A percentile compares a stretch with the other conserved stretches of the same genome.
phyloP scores from a whole-genome alignment of 495 filamentous ascomycete genomes.

The Bathelium albidoporum region DNA sequence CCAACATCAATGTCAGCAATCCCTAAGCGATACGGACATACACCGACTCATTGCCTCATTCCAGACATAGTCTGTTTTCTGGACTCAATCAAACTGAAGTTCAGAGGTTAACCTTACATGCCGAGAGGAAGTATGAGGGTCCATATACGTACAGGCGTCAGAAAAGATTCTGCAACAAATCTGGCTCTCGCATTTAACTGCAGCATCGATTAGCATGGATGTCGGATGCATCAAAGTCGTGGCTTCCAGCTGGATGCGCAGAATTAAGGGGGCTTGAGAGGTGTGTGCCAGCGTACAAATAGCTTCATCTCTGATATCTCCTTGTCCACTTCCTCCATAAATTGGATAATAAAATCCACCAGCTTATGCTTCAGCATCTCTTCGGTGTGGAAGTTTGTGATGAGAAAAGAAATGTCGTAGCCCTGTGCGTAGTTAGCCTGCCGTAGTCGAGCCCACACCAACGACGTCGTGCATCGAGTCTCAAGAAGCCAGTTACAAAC shows the following conservation, averaged over 20 bases:
- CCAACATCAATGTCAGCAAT: not conserved
- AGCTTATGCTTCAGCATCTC: conserved; percentile 97
- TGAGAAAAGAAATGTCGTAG: conserved; percentile 97
- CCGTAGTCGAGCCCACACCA: not conserved
- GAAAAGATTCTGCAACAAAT: conserved; percentile 95
- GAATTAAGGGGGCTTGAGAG: not conserved
- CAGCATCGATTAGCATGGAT: not conserved
- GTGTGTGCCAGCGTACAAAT: conserved; percentile 64
- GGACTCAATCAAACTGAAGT: not conserved
- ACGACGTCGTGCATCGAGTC: not conserved
- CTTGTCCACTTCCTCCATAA: conserved; percentile 99
- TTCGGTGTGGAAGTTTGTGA: conserved; percentile 97
- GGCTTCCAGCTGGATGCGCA: not conserved
- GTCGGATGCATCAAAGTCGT: not conserved
- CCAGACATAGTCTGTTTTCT: not conserved
- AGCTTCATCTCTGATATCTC: conserved; percentile 99
- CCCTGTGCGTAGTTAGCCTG: conserved; percentile 46
- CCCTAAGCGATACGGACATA: not conserved
- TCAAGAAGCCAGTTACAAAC: conserved; percentile 34
- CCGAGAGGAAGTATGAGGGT: not conserved
- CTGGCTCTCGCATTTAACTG: conserved; percentile 94
- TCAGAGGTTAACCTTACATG: not conserved
- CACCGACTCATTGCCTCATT: not conserved
- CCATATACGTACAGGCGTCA: conserved; percentile 67
- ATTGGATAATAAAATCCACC: conserved; percentile 96